Evolutionary conservation across 805 yeast genomes (phyloP).

Genomic region (Tetrapisispora pingtungensis): DNA sequence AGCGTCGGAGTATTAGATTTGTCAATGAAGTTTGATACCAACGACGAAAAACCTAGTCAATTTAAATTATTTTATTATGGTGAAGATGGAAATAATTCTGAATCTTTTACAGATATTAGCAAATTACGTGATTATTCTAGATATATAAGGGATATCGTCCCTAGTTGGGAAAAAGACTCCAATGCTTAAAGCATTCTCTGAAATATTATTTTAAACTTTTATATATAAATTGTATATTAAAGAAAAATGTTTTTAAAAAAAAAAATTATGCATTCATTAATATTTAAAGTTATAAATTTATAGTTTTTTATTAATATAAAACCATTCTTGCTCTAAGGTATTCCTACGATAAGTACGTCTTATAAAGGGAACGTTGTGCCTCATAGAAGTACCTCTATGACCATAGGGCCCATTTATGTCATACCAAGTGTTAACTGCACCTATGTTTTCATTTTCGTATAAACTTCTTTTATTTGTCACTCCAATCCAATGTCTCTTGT

Average conservation of each 20-base stretch:
- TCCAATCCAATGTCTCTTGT: conserved; percentile 28
- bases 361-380: conserved; percentile 25
- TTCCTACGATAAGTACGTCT: conserved; percentile 22
- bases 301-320: conserved; percentile 9
- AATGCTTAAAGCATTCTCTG: too few species aligned
- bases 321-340: conserved; percentile 25
- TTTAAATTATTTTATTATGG: conserved; percentile 37
- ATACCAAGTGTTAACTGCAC: conserved; percentile 21
- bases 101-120: conserved; percentile 6
- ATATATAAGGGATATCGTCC: conserved; percentile 28
- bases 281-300: not conserved
- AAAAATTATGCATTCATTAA: not conserved
- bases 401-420: conserved; percentile 10
- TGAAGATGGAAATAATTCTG: conserved; percentile 17
- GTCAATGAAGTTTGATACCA: conserved; percentile 28
- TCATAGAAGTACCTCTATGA: conserved; percentile 18
- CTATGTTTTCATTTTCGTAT: conserved; percentile 13
- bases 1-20: conserved; percentile 58
- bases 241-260: too few species aligned
- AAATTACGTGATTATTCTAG: conserved; percentile 20
- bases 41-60: conserved; percentile 20
- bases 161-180: conserved; percentile 29
- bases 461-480: conserved; percentile 7
- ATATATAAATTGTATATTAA: too few species aligned
- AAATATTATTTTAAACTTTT: too few species aligned